Evolutionary conservation across 768 basidiomycete genomes (phyloP), one percentile per base, ranked within the genome.

Genomic region (Rhodotorula graminis): DNA sequence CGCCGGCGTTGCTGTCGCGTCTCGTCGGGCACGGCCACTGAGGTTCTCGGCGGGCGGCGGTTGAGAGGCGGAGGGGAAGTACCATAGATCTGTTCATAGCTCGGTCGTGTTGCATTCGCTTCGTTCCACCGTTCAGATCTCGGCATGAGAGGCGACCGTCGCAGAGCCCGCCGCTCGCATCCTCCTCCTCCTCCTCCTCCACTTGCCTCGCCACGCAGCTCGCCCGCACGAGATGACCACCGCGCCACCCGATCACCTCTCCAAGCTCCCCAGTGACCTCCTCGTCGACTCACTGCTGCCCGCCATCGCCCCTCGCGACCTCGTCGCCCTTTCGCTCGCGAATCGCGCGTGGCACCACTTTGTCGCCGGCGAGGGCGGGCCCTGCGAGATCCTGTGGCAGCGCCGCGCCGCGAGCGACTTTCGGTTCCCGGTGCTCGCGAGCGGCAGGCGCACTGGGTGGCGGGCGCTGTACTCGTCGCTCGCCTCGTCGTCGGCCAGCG

Each of bases 381-480:
- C 67, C 16, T 61, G 47, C 40, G 89, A 91, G 69, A 87, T 87
- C 0, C 84, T 92, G 70, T 94, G 92, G 92, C 88, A 87, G 79
- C 84, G 86, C 42, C 89, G 86, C 71, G 81, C 91, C 16, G 79
- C 84, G 44, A 80, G 81, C 46, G 92, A 93, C 79, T 93, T 87
- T 83, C 91, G 92, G 81, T 93, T 91, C 77, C 85, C 88, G 15
- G 86, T 85, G 8, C 83, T 85, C 53, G 85, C 84, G 55, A 92
- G 89, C 1, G 92, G 92, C 23, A 84, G 92, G 29, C 86, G 85
- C 21, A 87, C 81, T 57, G 91, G 91, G 23, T 94, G 89, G 87
- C 89, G 88, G 80, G 85, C 87, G 76, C 86, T 94, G 52, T 94
- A 93, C 82, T 84, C 83, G 60, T 87, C 89, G 12, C 81, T 94